Evolutionary conservation across 805 yeast species (phyloP), one percentile per base, ranked within the genome.

Genomic region (Suhomyces sp.): DNA sequence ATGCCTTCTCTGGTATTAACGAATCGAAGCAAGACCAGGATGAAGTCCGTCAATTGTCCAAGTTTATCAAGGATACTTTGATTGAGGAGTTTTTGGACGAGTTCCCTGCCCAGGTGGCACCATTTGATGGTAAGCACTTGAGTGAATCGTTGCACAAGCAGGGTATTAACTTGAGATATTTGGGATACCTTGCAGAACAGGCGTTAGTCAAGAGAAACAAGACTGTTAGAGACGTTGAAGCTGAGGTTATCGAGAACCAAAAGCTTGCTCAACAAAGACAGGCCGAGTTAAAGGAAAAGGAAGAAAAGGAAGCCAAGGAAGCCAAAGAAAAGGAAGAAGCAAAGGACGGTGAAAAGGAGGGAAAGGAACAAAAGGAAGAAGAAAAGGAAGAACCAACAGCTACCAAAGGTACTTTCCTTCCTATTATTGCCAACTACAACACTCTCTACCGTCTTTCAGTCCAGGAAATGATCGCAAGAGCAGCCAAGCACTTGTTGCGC

Each of bases 131-230:
- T 57, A 64, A 70, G 3, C 94, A 91, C 61, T 79, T 94, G 60
- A 72, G 88, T 17, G 73, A 77, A 41, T 65, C 78, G 49, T 69
- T 93, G 69, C 99, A 94, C 68, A 81, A 80, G 56, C 75, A 77
- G 50, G 99, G 99, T 76, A 84, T 93, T 66, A 92, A 90, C 67
- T 65, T 92, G 70, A 86, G 98, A 73, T 93, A 93, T 64, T 77
- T 93, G 61, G 97, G 97, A 53, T 67, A 62, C 15, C 64, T 89
- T 57, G 84, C 84, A 20, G 62, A 65, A 31, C 61, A 66, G 48
- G 65, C 69, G 49, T 24, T 58, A n/a, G 48, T 31, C 4, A 65
- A 57, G 50, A 65, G 57, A 31, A 58, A 50, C 6, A 57, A 52
- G 3, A 56, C 52, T 22, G 52, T 59, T 10, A 50, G 58, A 29